phyloP scores from a whole-genome alignment of 225 moss, liverwort and hornwort species.

The Sphagnum tenellum region DNA sequence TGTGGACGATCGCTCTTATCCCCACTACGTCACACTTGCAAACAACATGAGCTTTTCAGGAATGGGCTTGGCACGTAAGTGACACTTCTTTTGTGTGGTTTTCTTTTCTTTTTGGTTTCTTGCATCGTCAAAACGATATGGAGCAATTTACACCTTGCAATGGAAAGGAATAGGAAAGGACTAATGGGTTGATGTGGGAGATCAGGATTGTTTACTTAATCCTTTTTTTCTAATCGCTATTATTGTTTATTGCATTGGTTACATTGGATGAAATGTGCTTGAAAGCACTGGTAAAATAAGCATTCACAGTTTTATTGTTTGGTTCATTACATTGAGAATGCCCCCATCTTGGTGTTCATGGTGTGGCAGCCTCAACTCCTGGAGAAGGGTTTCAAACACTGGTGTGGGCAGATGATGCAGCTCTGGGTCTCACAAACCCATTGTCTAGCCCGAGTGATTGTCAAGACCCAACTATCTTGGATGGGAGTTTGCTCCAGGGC shows the following conservation, averaged over 20 bases:
- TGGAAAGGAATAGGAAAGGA: no score
- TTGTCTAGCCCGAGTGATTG: slow-evolving; percentile 46
- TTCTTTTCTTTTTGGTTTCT: neutral
- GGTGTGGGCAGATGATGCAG: slow-evolving; percentile 38
- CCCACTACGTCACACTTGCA: slow-evolving; percentile 33
- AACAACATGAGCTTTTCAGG: slow-evolving; percentile 21
- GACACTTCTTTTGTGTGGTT: neutral
- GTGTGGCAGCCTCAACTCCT: slow-evolving; percentile 26
- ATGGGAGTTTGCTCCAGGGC: slow-evolving; percentile 22
- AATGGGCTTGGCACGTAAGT: slow-evolving; percentile 32
- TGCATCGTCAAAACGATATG: no score
- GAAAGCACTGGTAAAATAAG: no score
- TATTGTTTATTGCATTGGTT: no score
- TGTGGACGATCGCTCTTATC: slow-evolving; percentile 56
- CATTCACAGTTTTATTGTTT: no score
- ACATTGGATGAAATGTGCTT: no score
- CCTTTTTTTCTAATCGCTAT: no score
- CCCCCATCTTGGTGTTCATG: no score
- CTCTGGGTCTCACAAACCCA: slow-evolving; percentile 17
- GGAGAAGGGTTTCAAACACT: slow-evolving; percentile 14
- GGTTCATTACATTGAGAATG: no score
- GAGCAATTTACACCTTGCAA: no score
- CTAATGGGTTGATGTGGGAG: no score
- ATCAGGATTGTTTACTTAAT: no score
- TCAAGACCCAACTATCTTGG: slow-evolving; percentile 50